phyloP scores from a whole-genome alignment of 257 asterid species.

The Nyctanthes arbortristis region DNA sequence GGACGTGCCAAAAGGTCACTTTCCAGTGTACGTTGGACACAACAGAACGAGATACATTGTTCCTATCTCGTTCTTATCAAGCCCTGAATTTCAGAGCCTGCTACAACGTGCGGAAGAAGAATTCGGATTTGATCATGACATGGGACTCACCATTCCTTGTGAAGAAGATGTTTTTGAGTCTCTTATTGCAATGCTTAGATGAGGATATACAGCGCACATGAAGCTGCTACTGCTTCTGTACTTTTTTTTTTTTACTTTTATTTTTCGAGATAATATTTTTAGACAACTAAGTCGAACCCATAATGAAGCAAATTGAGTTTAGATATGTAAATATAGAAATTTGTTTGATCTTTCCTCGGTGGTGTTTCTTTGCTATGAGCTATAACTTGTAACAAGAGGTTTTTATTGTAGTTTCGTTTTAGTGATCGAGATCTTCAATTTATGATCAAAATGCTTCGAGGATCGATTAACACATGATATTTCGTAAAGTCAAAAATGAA shows the following conservation, averaged over 20 bases:
- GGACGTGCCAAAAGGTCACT: constrained; percentile 46
- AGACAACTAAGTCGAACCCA: constrained; percentile 7
- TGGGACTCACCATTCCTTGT: constrained; percentile 47
- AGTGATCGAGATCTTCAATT: no score
- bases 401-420: neutral
- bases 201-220: neutral
- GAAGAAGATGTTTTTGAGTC: constrained; percentile 35
- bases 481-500: no score
- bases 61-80: constrained; percentile 33
- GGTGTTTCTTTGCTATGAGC: constrained; percentile 25
- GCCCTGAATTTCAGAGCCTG: constrained; percentile 30
- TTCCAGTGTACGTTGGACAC: constrained; percentile 43
- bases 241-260: constrained; percentile 11
- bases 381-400: constrained; percentile 6
- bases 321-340: constrained; percentile 26
- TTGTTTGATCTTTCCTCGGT: constrained; percentile 27
- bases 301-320: constrained; percentile 9
- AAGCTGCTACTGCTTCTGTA: neutral
- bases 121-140: constrained; percentile 40
- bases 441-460: no score
- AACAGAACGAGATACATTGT: constrained; percentile 36
- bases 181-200: constrained; percentile 29
- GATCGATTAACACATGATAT: no score
- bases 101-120: constrained; percentile 45
- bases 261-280: neutral